Evolutionary conservation across 176 grass and related monocot genomes (phyloP).

Genomic region (Aechmea fasciata): DNA sequence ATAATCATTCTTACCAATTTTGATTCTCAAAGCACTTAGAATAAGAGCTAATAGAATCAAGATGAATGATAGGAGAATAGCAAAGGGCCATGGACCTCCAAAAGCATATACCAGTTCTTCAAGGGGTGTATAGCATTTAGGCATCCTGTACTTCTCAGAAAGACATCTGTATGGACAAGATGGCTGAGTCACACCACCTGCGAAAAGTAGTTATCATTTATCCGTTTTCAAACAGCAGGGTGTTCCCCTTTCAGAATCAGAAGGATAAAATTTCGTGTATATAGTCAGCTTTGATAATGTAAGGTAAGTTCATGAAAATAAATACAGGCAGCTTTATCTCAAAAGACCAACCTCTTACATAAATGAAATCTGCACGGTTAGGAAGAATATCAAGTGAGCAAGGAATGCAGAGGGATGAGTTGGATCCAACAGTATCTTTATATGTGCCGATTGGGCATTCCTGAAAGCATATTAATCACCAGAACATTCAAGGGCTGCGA

Average conservation of each 20-base stretch:
- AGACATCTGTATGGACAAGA: conserved; percentile 79
- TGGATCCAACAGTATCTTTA: conserved; percentile 75
- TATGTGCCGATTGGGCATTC: conserved; percentile 96
- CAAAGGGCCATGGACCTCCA: conserved; percentile 90
- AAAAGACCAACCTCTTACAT: conserved; percentile 76
- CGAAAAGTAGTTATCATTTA: conserved; percentile 26
- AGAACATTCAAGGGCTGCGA: conserved; percentile 1
- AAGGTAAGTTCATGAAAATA: conserved; percentile 17
- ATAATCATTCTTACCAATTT: conserved; percentile 71
- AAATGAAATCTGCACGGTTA: conserved; percentile 75
- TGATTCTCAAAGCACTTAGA: conserved; percentile 83
- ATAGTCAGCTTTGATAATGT: background rate
- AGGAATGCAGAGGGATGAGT: conserved; percentile 67
- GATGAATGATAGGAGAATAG: conserved; percentile 56
- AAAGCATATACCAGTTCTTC: conserved; percentile 87
- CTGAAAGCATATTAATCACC: conserved; percentile 37
- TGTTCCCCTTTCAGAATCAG: background rate
- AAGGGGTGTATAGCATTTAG: conserved; percentile 95
- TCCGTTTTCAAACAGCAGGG: background rate
- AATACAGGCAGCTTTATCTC: background rate
- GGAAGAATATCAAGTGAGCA: conserved; percentile 74
- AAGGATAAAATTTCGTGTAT: background rate
- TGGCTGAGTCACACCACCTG: conserved; percentile 82
- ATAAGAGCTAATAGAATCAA: conserved; percentile 79
- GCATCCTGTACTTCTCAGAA: conserved; percentile 97